These are phyloP conservation scores for Leishmania guyanensis DNA, from an alignment of 208 protist genomes.

Conservation along the genomic window DNA sequence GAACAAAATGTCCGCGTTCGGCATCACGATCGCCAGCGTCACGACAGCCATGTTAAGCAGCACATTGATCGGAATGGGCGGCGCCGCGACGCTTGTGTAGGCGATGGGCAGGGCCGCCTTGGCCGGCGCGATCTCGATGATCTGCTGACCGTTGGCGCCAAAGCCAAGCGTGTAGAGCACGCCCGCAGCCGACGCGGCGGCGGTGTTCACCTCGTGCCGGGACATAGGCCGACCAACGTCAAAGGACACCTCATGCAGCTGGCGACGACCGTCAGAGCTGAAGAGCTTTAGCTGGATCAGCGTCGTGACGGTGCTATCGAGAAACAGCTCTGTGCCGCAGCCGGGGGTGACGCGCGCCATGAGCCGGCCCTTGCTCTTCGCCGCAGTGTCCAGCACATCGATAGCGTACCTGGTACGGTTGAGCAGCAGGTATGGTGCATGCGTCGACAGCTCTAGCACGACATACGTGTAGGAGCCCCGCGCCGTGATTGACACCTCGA, in stretches of 20 bases:
- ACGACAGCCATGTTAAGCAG: slow-evolving; percentile 64
- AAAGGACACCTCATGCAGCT: slow-evolving; percentile 26
- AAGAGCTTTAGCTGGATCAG: slow-evolving; percentile 33
- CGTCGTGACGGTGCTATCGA: slow-evolving; percentile 55
- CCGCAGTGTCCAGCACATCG: slow-evolving; percentile 51
- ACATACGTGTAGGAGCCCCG: slow-evolving; percentile 84
- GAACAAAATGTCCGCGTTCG: slow-evolving; percentile 70
- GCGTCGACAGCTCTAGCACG: slow-evolving; percentile 60
- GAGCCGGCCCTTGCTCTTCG: slow-evolving; percentile 45
- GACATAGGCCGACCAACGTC: slow-evolving; percentile 43
- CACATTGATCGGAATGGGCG: slow-evolving; percentile 55
- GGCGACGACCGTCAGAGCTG: slow-evolving; percentile 2
- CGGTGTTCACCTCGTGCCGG: slow-evolving; percentile 28
- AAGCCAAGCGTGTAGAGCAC: slow-evolving; percentile 55
- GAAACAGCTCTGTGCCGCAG: slow-evolving; percentile 47
- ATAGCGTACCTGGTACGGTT: slow-evolving; percentile 70
- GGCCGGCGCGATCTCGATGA: slow-evolving; percentile 52
- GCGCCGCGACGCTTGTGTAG: slow-evolving; percentile 27
- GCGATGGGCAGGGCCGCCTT: slow-evolving; percentile 13
- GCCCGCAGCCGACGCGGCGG: slow-evolving; percentile 19
- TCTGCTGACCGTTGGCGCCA: slow-evolving; percentile 61
- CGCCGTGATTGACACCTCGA: slow-evolving; percentile 72
- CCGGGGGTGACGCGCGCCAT: slow-evolving; percentile 57
- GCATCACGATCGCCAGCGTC: slow-evolving; percentile 70
- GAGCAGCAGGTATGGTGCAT: slow-evolving; percentile 68